Conservation (phyloP, 108 stramenopile species). For the Asterionellopsis glacialis region DNA sequence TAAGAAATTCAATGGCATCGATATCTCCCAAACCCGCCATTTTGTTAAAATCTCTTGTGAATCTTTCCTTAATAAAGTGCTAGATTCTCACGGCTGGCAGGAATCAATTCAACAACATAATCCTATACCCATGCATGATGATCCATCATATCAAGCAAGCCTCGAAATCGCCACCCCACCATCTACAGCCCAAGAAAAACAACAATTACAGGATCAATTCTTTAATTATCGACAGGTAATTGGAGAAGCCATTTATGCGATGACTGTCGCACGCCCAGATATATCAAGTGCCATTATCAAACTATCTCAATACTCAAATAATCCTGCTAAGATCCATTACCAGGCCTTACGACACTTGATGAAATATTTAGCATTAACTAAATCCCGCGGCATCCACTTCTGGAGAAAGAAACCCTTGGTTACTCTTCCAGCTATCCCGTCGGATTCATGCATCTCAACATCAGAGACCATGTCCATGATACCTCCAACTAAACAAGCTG, state of each 20-base stretch:
- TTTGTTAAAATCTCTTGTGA: too few species aligned
- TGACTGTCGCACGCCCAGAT: too few species aligned
- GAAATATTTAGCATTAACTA: too few species aligned
- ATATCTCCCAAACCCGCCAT: too few species aligned
- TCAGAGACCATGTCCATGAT: background rate
- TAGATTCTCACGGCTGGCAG: slow-evolving; percentile 27
- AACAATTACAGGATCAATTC: background rate
- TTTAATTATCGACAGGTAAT: slow-evolving; percentile 24
- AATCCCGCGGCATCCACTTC: too few species aligned
- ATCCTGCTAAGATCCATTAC: too few species aligned
- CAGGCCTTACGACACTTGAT: too few species aligned
- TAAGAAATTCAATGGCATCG: too few species aligned
- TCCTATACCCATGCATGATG: background rate
- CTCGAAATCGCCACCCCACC: background rate
- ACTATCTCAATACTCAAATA: too few species aligned
- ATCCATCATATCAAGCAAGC: background rate
- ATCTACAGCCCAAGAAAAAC: background rate
- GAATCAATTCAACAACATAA: background rate
- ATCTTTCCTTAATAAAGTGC: slow-evolving; percentile 26
- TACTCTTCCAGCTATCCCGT: slow-evolving; percentile 19
- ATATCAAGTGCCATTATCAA: too few species aligned
- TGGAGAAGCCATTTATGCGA: too few species aligned
- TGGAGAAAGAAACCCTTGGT: slow-evolving; percentile 39
- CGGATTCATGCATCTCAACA: slow-evolving; percentile 6
- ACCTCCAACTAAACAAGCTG: background rate